Evolutionary conservation across 805 yeast genomes (phyloP).

Genomic region (Zygotorulaspora danielsina): DNA sequence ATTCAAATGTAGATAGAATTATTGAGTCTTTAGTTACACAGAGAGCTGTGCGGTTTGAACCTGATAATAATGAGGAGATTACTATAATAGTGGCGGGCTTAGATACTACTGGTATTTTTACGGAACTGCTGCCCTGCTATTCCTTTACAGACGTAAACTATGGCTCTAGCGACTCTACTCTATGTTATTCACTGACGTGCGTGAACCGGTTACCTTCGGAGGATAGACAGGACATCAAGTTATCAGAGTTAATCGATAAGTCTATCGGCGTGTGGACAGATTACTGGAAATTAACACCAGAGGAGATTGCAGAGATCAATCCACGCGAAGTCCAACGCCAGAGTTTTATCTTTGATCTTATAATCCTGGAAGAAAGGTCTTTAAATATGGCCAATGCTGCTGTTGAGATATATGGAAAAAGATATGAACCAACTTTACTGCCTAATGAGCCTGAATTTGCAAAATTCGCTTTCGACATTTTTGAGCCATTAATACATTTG

Average conservation of each 20-base stretch:
- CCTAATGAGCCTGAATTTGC: conserved; percentile 53
- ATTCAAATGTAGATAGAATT: conserved; percentile 46
- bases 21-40: conserved; percentile 40
- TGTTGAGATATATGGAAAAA: conserved; percentile 50
- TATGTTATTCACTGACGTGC: conserved; percentile 43
- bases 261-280: conserved; percentile 55
- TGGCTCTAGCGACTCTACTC: conserved; percentile 42
- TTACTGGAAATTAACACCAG: conserved; percentile 58
- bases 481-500: conserved; percentile 49
- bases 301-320: conserved; percentile 49
- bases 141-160: conserved; percentile 35
- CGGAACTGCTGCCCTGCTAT: conserved; percentile 36
- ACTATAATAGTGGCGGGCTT: conserved; percentile 37
- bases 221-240: conserved; percentile 24
- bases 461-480: conserved; percentile 53
- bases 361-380: conserved; percentile 65
- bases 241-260: conserved; percentile 36
- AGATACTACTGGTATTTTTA: conserved; percentile 35
- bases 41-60: conserved; percentile 42
- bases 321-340: conserved; percentile 58
- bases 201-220: conserved; percentile 14
- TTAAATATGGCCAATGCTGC: conserved; percentile 64
- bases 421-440: conserved; percentile 42
- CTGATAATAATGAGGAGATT: conserved; percentile 29
- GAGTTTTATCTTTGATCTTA: conserved; percentile 69